Base-by-base conservation (phyloP, 225 moss, liverwort and hornwort genomes). In the Pseudisothecium myosuroides region DNA sequence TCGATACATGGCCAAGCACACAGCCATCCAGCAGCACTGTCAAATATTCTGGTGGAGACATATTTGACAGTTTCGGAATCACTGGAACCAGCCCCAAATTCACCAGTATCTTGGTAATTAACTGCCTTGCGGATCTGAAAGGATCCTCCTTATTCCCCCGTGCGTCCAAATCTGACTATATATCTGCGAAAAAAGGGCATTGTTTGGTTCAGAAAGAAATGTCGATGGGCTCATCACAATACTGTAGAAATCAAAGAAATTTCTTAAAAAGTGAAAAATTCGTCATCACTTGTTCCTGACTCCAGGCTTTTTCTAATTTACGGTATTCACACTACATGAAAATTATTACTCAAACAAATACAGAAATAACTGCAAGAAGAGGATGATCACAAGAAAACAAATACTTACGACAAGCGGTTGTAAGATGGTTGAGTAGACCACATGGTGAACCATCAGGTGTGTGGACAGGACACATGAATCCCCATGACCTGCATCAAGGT, bases 381-480 rank as follows among this genome's bases (percentile, higher is more conserved):
- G 49, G 49, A 86, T 83, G 64, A 67, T 31, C 61, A 87, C 54
- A 83, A 74, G 80, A 86, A 79, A 62, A 89, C 28, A 47, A 68
- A 73, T 49, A 88, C 98, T 94, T 93, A 98, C 98, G 91, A 91
- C 98, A 98, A 86, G 91, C 95, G 83, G 97, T 96, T 72, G 97
- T 92, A 82, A 98, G 96, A 93, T 98, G 97, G 88, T 96, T 98
- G 80, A 98, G 93, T 85, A 98, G 94, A 91, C 98, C 98, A 94
- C 98, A 98, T 16, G 98, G 98, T 79, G 98, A 86, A 78, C 98
- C 98, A 95, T 98, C 98, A 45, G 98, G 97, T 83, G 98, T 98
- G 78, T 98, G 98, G 55, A 98, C 98, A 22, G 98, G 98, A 87
- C 98, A 98, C 94, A 96, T 92, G 83, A 98, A 98, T 61, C 98